Evolutionary conservation across 2,329 filamentous ascomycete species (phyloP), one percentile per base, ranked within the genome.

Genomic region (Huntiella moniliformis): DNA sequence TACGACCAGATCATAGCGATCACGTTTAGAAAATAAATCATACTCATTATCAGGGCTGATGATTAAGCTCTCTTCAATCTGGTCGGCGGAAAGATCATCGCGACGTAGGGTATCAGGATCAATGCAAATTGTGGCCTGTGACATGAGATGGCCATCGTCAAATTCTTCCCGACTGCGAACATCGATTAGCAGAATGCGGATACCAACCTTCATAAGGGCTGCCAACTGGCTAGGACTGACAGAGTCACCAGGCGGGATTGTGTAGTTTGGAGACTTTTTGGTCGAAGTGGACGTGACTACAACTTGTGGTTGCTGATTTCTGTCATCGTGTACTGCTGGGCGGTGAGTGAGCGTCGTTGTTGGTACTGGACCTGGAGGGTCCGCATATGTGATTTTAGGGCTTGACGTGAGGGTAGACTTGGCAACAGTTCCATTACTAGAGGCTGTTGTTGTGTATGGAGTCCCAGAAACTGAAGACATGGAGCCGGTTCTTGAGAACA

Each of bases 141-240:
- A 77, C 65, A 82, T 81, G 52, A 98, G 86, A 57, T 98, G 91
- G 0, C 91, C 91, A 41, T 79, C 71, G 53, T 96, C 85, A 56
- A 83, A 98, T 6, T 82, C 74, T 45, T 82, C 74, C 18, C 91
- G 77, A 47, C 73, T 67, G 35, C 91, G 78, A 37, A 95, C 76
- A 59, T 98, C 91, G 52, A 98, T 85, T 17, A 96, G 60, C 10
- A 98, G 64, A 17, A 95, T 68, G 62, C 77, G 62, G 63, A 85
- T 50, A 6, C 43, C 44, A 6, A 51, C 62, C 47, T 70, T 67
- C 56, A 93, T 73, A 47, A 81, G 81, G 40, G 78, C 71, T 50
- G 79, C 71, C 1, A 98, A 67, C 45, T 80, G 75, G 48, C 81
- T 70, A 0, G 81, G 73, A 2, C 72, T 74, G 36, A 94, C 79